Base-by-base conservation (phyloP, 768 basidiomycete species). In the Amanita pallidorosea region DNA sequence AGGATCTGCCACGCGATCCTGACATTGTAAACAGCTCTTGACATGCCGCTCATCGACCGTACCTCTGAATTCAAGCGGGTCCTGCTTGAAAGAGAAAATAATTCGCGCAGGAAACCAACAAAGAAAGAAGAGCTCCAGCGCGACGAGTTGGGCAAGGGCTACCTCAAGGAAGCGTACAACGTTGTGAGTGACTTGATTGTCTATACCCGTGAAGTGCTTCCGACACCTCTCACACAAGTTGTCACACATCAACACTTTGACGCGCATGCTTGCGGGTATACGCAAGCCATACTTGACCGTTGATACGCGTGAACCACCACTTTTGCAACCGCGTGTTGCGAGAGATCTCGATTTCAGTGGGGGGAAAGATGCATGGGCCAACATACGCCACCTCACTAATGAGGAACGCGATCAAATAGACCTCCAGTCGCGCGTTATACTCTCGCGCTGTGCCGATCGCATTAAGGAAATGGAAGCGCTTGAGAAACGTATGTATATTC, bases 391-490 rank as follows among this genome's bases (percentile, higher is more conserved):
- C 59, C 75, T 99, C 5, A 81, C 81, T 7, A 93, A 97, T 61
- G 81, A 89, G 55, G 94, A 99, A 64, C 75, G 94, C 54, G 94
- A 97, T 67, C 91, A 96, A 68, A 88, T 99, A 48, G 96, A 99
- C 73, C 69, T 93, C 54, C 88, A 95, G 62, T 86, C 90, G 29
- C 83, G 87, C 56, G 76, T 91, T 58, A 85, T 96, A 49, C 71
- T 98, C 45, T 77, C 82, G 45, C 79, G 84, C 48, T 96, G 92
- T 68, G 81, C 89, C 29, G 88, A 94, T 56, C 73, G 88, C 57
- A 85, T 97, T 7, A 84, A 81, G 57, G 80, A 85, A 64, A 81
- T 99, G 77, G 96, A 98, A 63, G 72, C 74, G 36, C 67, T 89
- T 23, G 96, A 98, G 71, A 85, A 87, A 65, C 80, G 95, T 97